Base-by-base conservation (phyloP, 495 filamentous ascomycete genomes). In the Zalerion maritima region DNA sequence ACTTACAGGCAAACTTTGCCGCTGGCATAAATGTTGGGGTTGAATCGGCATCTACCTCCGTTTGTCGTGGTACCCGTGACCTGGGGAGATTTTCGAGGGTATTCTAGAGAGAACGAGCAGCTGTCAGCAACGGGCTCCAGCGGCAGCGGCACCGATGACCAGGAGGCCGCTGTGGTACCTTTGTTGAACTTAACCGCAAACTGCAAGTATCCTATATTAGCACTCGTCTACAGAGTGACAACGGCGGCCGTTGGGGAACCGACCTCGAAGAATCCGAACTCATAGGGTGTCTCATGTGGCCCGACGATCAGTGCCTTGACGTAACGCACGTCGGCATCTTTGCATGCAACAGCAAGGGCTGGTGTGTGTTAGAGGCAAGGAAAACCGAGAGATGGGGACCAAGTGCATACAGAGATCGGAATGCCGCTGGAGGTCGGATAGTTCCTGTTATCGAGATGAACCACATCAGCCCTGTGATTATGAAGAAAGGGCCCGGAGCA, bases 221-320 rank as follows among this genome's bases (percentile, higher is more conserved):
- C n/a, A 14, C 18, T 5, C 18, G 13, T 18, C 12, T 19, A 4
- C 5, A 26, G 7, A 22, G 7, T 18, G 17, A 14, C 20, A 30
- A 22, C n/a, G 28, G 26, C 2, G 7, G 7, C 10, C 14, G 9
- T 18, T 8, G 19, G n/a, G 14, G 11, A 23, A 52, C 63, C 24
- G 26, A 87, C 83, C 71, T 93, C 81, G 45, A 93, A 97, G 63
- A 93, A 94, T 3, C 87, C 89, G 45, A 92, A 91, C 42, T 94
- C 84, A 50, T 97, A 97, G 0, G 89, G 86, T 0, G 89, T 92
- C 31, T 87, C 86, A 27, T 89, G 85, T 5, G 91, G 87, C 0
- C 89, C 89, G 31, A 97, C 70, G 36, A 97, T 81, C 27, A 96
- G 52, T 19, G 87, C 91, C 40, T 71, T 75, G 23, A 97, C 78